Percentiles rank a stretch among this genome's conserved stretches.
Evolutionary conservation across 1,284 basidiomycete genomes (phyloP).

Genomic region (Marasmius fiardii): DNA sequence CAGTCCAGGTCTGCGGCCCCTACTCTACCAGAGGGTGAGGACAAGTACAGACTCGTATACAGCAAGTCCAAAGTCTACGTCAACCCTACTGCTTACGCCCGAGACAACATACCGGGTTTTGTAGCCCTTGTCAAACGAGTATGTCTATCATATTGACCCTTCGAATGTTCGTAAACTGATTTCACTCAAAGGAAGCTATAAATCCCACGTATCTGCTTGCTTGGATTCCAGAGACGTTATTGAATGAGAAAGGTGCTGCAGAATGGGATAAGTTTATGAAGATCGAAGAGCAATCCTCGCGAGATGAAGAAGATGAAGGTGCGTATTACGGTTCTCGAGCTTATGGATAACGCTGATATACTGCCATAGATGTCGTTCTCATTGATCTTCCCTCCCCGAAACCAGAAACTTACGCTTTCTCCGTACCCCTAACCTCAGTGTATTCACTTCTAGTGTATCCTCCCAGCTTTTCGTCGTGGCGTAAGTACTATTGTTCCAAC

Average conservation of each 20-base stretch:
- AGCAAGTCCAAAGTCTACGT: constrained; percentile 92
- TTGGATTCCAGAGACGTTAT: constrained; percentile 81
- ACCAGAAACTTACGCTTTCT: constrained; percentile 93
- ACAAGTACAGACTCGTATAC: constrained; percentile 74
- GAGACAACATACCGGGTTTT: constrained; percentile 94
- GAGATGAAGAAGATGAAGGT: constrained; percentile 74
- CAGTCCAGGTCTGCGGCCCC: constrained; percentile 17
- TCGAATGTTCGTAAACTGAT: constrained; percentile 13
- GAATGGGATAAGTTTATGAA: constrained; percentile 87
- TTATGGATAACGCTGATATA: constrained; percentile 10
- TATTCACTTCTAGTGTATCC: constrained; percentile 89
- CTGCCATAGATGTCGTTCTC: constrained; percentile 62
- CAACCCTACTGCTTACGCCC: constrained; percentile 87
- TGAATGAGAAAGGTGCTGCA: constrained; percentile 70
- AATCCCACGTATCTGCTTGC: constrained; percentile 76
- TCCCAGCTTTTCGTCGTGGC: constrained; percentile 85
- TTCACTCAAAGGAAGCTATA: constrained; percentile 54
- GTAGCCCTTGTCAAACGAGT: constrained; percentile 84
- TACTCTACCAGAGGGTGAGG: constrained; percentile 40
- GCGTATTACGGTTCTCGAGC: constrained; percentile 19
- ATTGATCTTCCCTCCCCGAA: constrained; percentile 74
- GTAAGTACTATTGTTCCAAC: constrained; percentile 44
- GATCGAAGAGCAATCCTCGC: constrained; percentile 63
- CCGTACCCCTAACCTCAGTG: constrained; percentile 83
- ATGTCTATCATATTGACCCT: constrained; percentile 23